Evolutionary conservation across 768 basidiomycete genomes (phyloP).

Genomic region (Pulveroboletus sp.): DNA sequence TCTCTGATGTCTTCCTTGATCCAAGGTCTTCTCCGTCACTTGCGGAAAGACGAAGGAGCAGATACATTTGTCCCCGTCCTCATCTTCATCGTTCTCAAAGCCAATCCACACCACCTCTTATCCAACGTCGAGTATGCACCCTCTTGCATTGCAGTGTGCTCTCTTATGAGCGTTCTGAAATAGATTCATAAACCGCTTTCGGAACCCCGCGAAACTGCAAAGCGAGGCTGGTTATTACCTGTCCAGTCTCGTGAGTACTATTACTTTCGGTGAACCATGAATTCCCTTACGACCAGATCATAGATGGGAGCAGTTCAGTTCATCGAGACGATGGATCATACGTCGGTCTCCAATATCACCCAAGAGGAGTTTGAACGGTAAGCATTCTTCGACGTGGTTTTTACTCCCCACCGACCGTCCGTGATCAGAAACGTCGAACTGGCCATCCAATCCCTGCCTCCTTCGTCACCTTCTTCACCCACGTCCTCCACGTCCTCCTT

Average conservation of each 20-base stretch:
- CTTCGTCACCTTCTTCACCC: slow-evolving; percentile 28
- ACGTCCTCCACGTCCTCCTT: slow-evolving; percentile 37
- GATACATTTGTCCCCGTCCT: slow-evolving; percentile 94
- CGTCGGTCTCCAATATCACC: slow-evolving; percentile 88
- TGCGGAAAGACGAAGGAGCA: slow-evolving; percentile 80
- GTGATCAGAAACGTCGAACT: slow-evolving; percentile 51
- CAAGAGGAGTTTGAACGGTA: slow-evolving; percentile 90
- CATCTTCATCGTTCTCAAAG: slow-evolving; percentile 88
- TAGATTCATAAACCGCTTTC: slow-evolving; percentile 94
- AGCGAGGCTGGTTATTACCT: slow-evolving; percentile 97
- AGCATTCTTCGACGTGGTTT: slow-evolving; percentile 13
- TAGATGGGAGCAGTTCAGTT: slow-evolving; percentile 97
- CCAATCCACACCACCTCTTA: slow-evolving; percentile 90
- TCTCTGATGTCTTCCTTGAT: too few species aligned
- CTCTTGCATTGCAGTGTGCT: background rate
- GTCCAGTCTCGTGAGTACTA: slow-evolving; percentile 74
- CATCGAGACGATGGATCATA: slow-evolving; percentile 97
- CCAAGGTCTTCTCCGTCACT: slow-evolving; percentile 83
- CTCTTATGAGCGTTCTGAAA: background rate
- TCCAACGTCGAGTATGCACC: slow-evolving; percentile 87
- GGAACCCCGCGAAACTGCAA: slow-evolving; percentile 83
- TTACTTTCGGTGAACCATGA: background rate
- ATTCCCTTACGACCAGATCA: slow-evolving; percentile 3
- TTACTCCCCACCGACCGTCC: slow-evolving; percentile 3
- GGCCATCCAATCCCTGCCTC: slow-evolving; percentile 49